Base-by-base conservation (phyloP, 352 stramenopile species). In the Phytopythium delawarense region DNA sequence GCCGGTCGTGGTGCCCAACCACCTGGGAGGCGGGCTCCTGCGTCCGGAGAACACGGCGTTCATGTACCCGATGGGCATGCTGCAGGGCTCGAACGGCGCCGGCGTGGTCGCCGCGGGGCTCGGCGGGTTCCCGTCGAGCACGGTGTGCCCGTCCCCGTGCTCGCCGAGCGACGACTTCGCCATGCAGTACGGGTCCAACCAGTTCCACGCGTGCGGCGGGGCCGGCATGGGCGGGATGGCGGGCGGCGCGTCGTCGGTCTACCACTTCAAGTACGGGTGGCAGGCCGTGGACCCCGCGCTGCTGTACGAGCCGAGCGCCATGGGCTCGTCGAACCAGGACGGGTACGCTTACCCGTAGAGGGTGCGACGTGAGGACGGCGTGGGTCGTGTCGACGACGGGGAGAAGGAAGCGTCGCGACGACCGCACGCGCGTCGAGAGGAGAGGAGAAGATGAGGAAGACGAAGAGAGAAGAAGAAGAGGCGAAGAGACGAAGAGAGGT, bases 221-320 rank as follows among this genome's bases (percentile, higher is more conserved):
- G 34, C 15, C 48, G 30, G 49, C 49, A 40, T 56, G 49, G 49
- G 49, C 23, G 48, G 48, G 16, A 54, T 54, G 53, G 48, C 58
- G 45, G 72, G 66, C n/a, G 67, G 39, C 39, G 45, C 66, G 16
- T 71, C 69, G 23, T 62, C 72, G 1, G 84, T 92, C 37, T 90
- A 92, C 66, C 84, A 90, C 65, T 92, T 87, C 67, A 91, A 92
- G 67, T 91, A 90, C 63, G 84, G 84, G 52, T 92, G 84, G 84
- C 81, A 92, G 62, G 78, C 75, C 28, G 72, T 87, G 50, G 83
- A 85, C 55, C 66, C 63, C 49, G 66, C 66, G 42, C 63, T 79
- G 12, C 62, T 79, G 63, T 53, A 50, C 39, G 69, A 74, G 35
- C 48, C 69, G 28, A 70, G 66, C 56, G 69, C 52, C 32, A 21